Conservation (phyloP, 2,329 filamentous ascomycete genomes). For the Aureobasidium leucospermi region DNA sequence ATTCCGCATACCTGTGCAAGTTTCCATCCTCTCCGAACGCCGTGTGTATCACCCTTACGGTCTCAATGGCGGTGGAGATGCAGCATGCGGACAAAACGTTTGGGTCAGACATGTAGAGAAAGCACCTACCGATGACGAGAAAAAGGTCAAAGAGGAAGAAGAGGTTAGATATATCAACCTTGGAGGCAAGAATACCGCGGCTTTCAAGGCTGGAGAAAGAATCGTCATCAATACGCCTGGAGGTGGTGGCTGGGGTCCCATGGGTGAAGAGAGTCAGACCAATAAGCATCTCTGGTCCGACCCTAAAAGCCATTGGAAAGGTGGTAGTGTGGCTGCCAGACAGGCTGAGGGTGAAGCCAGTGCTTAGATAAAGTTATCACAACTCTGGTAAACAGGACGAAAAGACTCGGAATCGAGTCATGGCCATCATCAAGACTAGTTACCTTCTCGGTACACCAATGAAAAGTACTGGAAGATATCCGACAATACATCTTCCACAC, state of each 20-base stretch:
- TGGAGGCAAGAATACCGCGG: constrained; percentile 71
- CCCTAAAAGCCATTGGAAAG: constrained; percentile 51
- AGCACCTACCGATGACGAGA: constrained; percentile 25
- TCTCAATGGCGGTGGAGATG: constrained; percentile 74
- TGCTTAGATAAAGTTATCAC: constrained; percentile 19
- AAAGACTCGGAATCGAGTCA: too few species aligned
- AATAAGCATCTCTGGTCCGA: constrained; percentile 42
- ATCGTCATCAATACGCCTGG: constrained; percentile 74
- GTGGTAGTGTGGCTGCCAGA: constrained; percentile 50
- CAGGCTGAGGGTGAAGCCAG: constrained; percentile 46
- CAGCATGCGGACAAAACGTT: constrained; percentile 70
- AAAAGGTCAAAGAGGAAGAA: constrained; percentile 19
- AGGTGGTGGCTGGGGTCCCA: constrained; percentile 67
- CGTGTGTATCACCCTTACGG: constrained; percentile 75
- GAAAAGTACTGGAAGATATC: too few species aligned
- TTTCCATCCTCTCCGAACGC: constrained; percentile 70
- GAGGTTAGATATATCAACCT: constrained; percentile 58
- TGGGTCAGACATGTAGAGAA: constrained; percentile 67
- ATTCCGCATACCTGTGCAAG: constrained; percentile 69
- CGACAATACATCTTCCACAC: too few species aligned
- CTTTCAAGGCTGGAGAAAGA: constrained; percentile 67
- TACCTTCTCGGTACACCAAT: too few species aligned
- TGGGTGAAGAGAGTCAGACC: constrained; percentile 50
- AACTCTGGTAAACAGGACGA: too few species aligned
- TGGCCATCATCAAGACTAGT: too few species aligned